Evolutionary conservation across 805 yeast species (phyloP).

Genomic region (Yarrowia sp.): DNA sequence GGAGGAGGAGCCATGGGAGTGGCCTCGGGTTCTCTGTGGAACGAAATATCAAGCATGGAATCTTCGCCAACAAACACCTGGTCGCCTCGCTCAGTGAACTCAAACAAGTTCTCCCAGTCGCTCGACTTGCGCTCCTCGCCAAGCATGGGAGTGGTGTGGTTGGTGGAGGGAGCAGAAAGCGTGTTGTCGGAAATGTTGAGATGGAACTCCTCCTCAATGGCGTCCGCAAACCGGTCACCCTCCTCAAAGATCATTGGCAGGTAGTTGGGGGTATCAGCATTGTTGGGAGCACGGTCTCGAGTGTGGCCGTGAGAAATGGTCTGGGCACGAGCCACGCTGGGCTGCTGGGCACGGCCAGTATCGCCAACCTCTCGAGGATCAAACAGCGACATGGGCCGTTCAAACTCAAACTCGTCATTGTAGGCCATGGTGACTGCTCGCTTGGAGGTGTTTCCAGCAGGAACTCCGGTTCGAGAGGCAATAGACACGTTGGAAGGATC

Average conservation of each 20-base stretch:
- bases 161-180: neutral
- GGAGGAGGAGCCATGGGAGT: neutral
- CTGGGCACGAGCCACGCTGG: neutral
- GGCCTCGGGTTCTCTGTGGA: neutral
- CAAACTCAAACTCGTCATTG: neutral
- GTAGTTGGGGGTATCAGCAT: slow-evolving; percentile 28
- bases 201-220: slow-evolving; percentile 40
- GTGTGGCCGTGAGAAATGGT: slow-evolving; percentile 27
- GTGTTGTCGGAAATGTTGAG: slow-evolving; percentile 29
- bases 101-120: slow-evolving; percentile 24
- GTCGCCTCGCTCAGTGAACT: neutral
- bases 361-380: slow-evolving; percentile 30
- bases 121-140: neutral
- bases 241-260: slow-evolving; percentile 43
- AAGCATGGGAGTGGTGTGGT: slow-evolving; percentile 19
- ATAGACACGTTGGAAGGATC: slow-evolving; percentile 15
- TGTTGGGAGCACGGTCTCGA: neutral
- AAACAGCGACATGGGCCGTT: slow-evolving; percentile 4
- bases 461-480: neutral
- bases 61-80: slow-evolving; percentile 12
- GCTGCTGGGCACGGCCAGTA: neutral
- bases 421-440: slow-evolving; percentile 5
- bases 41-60: slow-evolving; percentile 6
- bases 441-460: neutral
- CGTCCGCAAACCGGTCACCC: slow-evolving; percentile 39